Evolutionary conservation across 1,139 yeast genomes (phyloP), one percentile per base, ranked within the genome.

Genomic region (Sugiyamaella castrensis): DNA sequence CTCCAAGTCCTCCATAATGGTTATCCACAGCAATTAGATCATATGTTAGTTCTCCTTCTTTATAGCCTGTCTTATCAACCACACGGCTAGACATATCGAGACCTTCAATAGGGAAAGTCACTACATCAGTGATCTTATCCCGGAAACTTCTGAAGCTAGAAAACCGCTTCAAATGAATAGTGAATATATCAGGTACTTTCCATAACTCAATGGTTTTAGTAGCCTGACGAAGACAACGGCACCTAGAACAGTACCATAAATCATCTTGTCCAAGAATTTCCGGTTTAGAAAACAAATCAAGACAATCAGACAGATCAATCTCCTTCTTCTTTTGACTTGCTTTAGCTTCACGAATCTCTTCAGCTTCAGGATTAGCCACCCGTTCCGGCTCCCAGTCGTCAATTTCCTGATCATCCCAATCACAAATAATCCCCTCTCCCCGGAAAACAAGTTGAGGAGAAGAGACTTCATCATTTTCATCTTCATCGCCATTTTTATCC

Each of bases 1-100:
- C 98, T 1, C 98, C 98, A 30, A 92, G 73, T 0, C 98, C 97
- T 48, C 98, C 98, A 64, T 76, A 91, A 65, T 92, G 98, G 65
- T 91, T 91, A 65, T 91, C 98, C 26, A 92, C 97, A 0, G 95
- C 98, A 61, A 87, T 76, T 58, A 92, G 72, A 64, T 92, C 98
- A 66, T 92, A 92, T 0, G 87, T 66, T 15, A 59, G 50, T 8
- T 70, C 70, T 10, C 68, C 68, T 15, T 68, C 72, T 13, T 67
- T 65, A 11, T 71, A 66, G 31, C 38, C 43, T n/a, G 71, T 48
- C 35, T 57, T 49, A 50, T 55, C 60, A 1, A 72, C 71, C 10
- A 86, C 75, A 58, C 81, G 79, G 19, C 76, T 72, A 1, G 79
- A 65, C 74, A 92, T 75, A 61, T 91, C 94, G 40, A 92, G 72